phyloP scores from a whole-genome alignment of 139 green algal species.

The Auxenochlorella protothecoides region DNA sequence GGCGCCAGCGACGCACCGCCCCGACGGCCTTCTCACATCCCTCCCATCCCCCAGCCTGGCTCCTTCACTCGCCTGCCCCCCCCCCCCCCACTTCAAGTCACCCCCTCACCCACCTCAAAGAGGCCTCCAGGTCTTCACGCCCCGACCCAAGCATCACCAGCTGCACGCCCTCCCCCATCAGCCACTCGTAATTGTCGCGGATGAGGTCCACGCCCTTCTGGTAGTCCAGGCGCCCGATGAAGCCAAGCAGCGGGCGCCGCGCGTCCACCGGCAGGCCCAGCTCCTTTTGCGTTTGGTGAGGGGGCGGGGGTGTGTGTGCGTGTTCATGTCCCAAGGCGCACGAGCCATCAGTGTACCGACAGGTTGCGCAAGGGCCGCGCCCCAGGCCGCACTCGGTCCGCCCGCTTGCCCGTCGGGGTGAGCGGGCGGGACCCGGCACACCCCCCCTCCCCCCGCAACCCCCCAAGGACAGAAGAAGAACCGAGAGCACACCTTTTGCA shows the following conservation, averaged over 20 bases:
- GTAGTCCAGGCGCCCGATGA: constrained; percentile 89
- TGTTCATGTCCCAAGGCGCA: background rate
- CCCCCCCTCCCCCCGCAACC: background rate
- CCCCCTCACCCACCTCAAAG: constrained; percentile 28
- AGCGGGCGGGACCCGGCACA: no score
- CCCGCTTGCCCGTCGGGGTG: background rate
- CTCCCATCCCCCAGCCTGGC: background rate
- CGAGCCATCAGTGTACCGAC: background rate
- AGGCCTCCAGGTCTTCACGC: constrained; percentile 75
- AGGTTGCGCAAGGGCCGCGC: background rate
- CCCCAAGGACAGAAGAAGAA: background rate
- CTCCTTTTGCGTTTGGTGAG: constrained; percentile 33
- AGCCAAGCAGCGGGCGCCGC: constrained; percentile 74
- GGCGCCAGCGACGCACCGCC: background rate
- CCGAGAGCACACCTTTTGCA: constrained; percentile 36
- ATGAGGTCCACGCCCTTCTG: constrained; percentile 99
- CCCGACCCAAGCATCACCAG: constrained; percentile 91
- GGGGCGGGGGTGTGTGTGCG: background rate
- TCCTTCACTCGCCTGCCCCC: background rate
- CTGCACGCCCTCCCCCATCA: constrained; percentile 74
- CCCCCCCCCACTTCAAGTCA: background rate
- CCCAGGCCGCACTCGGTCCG: background rate
- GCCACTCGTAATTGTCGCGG: constrained; percentile 72
- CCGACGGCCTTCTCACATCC: no score
- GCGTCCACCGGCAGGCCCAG: constrained; percentile 82